phyloP scores from a whole-genome alignment of 306 rosid species.

The Cucurbita argyrosperma region DNA sequence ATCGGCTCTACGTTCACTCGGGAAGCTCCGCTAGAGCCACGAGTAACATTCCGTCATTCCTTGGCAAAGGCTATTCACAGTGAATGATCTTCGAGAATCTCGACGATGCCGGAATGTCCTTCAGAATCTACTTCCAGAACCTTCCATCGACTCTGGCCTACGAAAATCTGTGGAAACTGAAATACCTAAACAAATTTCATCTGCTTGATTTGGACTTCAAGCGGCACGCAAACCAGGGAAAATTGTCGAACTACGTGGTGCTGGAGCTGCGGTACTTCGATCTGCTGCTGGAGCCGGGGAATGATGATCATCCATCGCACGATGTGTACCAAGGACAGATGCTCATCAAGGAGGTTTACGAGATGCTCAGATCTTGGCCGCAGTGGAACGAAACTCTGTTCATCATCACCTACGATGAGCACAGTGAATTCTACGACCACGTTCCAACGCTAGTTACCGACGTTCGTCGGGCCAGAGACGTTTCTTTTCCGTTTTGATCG shows the following conservation, averaged over 20 bases:
- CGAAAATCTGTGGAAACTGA: slow-evolving; percentile 53
- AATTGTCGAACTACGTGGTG: slow-evolving; percentile 44
- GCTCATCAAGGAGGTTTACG: slow-evolving; percentile 86
- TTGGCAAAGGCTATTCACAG: slow-evolving; percentile 52
- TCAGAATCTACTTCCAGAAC: slow-evolving; percentile 73
- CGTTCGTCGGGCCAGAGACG: slow-evolving; percentile 60
- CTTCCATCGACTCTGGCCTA: slow-evolving; percentile 62
- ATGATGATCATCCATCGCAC: slow-evolving; percentile 89
- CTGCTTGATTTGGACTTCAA: slow-evolving; percentile 21
- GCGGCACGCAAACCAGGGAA: slow-evolving; percentile 38
- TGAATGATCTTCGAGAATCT: slow-evolving; percentile 58
- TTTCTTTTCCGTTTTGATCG: slow-evolving; percentile 50
- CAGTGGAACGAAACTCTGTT: slow-evolving; percentile 76
- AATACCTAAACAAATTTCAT: slow-evolving; percentile 37
- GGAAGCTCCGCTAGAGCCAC: slow-evolving; percentile 71
- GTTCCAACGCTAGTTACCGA: slow-evolving; percentile 58
- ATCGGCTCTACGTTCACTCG: slow-evolving; percentile 71
- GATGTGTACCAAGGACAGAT: slow-evolving; percentile 72
- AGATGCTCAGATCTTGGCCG: slow-evolving; percentile 66
- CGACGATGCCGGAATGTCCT: slow-evolving; percentile 32
- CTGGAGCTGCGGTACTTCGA: slow-evolving; percentile 80
- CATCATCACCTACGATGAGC: slow-evolving; percentile 74
- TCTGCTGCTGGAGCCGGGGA: slow-evolving; percentile 32
- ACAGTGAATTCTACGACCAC: slow-evolving; percentile 79
- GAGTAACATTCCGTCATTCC: slow-evolving; percentile 42